phyloP scores from a whole-genome alignment of 768 basidiomycete species.

The Pleurotus platypus region DNA sequence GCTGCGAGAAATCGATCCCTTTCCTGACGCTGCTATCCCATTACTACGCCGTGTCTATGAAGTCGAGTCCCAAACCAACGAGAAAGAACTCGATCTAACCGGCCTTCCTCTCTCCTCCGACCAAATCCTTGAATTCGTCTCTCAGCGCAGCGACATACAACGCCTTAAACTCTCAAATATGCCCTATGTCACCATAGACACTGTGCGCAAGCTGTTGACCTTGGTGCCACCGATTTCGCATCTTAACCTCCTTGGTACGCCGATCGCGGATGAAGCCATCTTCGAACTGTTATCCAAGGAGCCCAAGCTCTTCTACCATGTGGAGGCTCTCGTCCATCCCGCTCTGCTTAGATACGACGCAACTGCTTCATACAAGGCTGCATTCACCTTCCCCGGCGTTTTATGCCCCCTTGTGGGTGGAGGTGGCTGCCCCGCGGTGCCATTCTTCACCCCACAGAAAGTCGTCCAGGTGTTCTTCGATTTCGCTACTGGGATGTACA shows the following conservation, averaged over 20 bases:
- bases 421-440: neutral
- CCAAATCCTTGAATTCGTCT: constrained; percentile 19
- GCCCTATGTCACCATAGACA: constrained; percentile 17
- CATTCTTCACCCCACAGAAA: neutral
- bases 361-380: neutral
- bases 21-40: constrained; percentile 21
- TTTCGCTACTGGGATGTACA: neutral
- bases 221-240: constrained; percentile 17
- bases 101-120: constrained; percentile 16
- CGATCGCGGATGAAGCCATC: constrained; percentile 15
- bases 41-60: constrained; percentile 19
- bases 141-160: constrained; percentile 8
- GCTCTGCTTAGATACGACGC: constrained; percentile 12
- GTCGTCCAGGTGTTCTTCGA: neutral
- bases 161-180: constrained; percentile 25
- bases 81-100: constrained; percentile 20
- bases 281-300: constrained; percentile 20
- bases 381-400: neutral
- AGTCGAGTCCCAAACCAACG: constrained; percentile 6
- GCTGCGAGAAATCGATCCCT: constrained; percentile 16
- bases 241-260: constrained; percentile 22
- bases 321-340: constrained; percentile 27
- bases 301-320: constrained; percentile 21
- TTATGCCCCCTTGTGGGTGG: neutral
- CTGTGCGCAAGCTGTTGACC: constrained; percentile 18